Evolutionary conservation across 2,329 filamentous ascomycete genomes (phyloP), one percentile per base, ranked within the genome.

Genomic region (Ascocoryne sarcoides): DNA sequence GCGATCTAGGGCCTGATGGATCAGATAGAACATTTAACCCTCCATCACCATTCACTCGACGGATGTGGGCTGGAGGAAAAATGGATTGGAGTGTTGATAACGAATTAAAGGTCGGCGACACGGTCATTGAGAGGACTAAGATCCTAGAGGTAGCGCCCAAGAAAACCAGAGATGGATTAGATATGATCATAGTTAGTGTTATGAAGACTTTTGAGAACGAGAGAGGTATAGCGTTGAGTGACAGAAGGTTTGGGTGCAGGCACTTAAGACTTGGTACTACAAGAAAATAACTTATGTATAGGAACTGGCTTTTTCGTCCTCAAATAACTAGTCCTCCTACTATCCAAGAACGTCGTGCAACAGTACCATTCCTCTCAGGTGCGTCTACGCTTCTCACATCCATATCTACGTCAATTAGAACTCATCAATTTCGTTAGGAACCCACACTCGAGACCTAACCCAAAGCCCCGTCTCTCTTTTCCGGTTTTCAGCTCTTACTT

Each of bases 401-500:
- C n/a, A n/a, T n/a, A n/a, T n/a, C n/a, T n/a, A n/a, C n/a, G n/a
- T n/a, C n/a, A n/a, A n/a, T n/a, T n/a, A n/a, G n/a, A n/a, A n/a
- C n/a, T n/a, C n/a, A n/a, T n/a, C 43, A 10, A 39, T 54, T 4
- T 44, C 51, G n/a, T 36, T 49, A 23, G 51, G 45, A 15, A 43
- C 29, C 12, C 30, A 54, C 30, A 44, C 35, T 0, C 64, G 2
- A 70, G 53, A 54, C 26, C 52, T 54, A 32, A 43, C 52, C 55
- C 37, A 62, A 51, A 30, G 53, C 15, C 49, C 52, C 21, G 44
- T 53, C 44, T 19, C 51, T 28, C 32, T 94, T 1, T 93, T 92
- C 62, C 76, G 84, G 14, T 94, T 88, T 66, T 88, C 82, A 0
- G 85, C 85, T 0, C 65, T 94, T 30, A 93, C 85, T 0, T 88